Base-by-base conservation (phyloP, 495 filamentous ascomycete species). In the Pseudotulostoma volvatum region DNA sequence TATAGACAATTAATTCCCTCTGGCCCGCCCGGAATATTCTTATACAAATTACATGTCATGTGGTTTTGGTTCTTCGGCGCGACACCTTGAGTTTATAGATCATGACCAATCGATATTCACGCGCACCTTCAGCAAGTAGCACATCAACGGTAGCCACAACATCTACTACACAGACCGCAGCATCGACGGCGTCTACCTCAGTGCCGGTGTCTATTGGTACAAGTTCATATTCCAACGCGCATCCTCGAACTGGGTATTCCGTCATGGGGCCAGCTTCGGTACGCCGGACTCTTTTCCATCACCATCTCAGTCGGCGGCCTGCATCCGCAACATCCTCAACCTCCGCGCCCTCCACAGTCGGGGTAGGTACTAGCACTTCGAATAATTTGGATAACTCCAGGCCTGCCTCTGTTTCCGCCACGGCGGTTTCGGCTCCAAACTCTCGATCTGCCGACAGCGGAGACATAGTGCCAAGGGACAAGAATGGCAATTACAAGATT, bases 391-490 rank as follows among this genome's bases (percentile, higher is more conserved):
- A 41, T 11, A 17, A 4, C 33, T 23, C 31, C 5, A 57, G 54
- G 21, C 57, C 67, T 9, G 57, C 61, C 17, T 52, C 60, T 3
- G 52, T 55, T 16, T 61, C 60, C 2, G 59, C 63, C 7, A 49
- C 55, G 9, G 49, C 44, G 2, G 52, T 52, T 2, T 56, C 56
- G 18, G 42, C 55, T 14, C 49, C 61, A 18, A 51, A 53, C 25
- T 38, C 51, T 5, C 54, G 55, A 14, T 14, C 63, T 48, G 36
- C 62, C 45, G 68, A 74, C 20, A 66, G 31, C 25, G 66, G 65
- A 28, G 83, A 86, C 25, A 86, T 92, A 23, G 75, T 88, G 7
- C 73, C 81, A 9, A 67, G 77, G 44, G 76, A 90, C 53, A 64
- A 76, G 52, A 76, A 81, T 52, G 85, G 85, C 31, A 70, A 74